Conservation (phyloP, 2,329 filamentous ascomycete genomes). For the Arthrobotrys iridis region DNA sequence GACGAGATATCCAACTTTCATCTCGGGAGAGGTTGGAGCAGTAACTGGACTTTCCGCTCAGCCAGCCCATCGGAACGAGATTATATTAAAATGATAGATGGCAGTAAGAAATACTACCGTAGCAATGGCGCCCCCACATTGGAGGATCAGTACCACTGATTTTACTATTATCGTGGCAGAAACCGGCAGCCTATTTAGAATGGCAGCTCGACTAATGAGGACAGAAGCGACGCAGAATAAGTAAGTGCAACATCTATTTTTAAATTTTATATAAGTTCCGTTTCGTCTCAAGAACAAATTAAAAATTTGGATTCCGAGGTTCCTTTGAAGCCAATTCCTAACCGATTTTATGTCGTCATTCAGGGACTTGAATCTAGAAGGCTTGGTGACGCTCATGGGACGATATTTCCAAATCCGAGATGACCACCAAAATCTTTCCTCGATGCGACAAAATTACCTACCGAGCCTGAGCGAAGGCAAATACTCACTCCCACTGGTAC, state of each 20-base stretch:
- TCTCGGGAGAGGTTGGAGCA: slow-evolving; percentile 9
- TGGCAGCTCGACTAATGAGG: slow-evolving; percentile 20
- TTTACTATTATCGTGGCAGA: background rate
- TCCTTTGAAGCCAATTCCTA: background rate
- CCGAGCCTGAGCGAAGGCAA: slow-evolving; percentile 18
- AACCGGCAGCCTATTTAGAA: slow-evolving; percentile 22
- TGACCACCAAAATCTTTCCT: slow-evolving; percentile 4
- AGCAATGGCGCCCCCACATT: background rate
- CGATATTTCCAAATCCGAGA: slow-evolving; percentile 27
- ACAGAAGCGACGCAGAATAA: slow-evolving; percentile 17
- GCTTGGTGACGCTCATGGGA: slow-evolving; percentile 12
- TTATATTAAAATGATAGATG: slow-evolving; percentile 28
- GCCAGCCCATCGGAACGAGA: slow-evolving; percentile 8
- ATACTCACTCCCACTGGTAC: slow-evolving; percentile 13
- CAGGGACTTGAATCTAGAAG: slow-evolving; percentile 5
- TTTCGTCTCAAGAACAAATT: too few relatives aligned
- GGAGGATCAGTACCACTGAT: background rate
- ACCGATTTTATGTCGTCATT: background rate
- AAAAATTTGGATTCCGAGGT: background rate
- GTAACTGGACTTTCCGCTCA: slow-evolving; percentile 6
- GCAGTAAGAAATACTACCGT: slow-evolving; percentile 25
- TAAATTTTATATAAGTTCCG: background rate
- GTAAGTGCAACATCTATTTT: background rate
- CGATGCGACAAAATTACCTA: background rate
- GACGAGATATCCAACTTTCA: slow-evolving; percentile 13